These are phyloP conservation scores for Cryomyces minteri DNA, from an alignment of 495 filamentous ascomycete genomes.

Conservation along the genomic window DNA sequence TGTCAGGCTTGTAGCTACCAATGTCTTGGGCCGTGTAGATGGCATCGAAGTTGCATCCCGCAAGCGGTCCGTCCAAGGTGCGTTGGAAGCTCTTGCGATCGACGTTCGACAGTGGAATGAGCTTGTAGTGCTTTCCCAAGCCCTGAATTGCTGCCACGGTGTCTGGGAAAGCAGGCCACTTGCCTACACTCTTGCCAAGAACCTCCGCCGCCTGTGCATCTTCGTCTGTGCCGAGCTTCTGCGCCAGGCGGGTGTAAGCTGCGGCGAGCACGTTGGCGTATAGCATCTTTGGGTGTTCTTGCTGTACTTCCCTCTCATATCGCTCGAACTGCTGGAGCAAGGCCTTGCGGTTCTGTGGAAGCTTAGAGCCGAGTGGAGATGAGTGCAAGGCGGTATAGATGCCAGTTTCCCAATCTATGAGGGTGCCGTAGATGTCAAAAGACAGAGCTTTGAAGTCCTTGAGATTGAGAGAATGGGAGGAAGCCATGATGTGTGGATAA, in stretches of 20 bases:
- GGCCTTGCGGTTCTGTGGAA: constrained; percentile 4
- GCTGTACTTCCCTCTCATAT: constrained; percentile 4
- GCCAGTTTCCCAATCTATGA: constrained; percentile 14
- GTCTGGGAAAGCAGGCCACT: constrained; percentile 12
- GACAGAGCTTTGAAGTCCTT: constrained; percentile 5
- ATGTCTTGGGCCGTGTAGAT: constrained; percentile 60
- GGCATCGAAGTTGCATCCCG: constrained; percentile 38
- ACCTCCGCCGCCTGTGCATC: not conserved
- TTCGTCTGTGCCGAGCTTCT: not conserved
- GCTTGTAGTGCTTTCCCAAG: constrained; percentile 43
- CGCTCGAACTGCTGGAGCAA: constrained; percentile 5
- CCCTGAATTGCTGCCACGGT: constrained; percentile 11
- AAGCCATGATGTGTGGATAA: not conserved
- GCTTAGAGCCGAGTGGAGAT: constrained; percentile 8
- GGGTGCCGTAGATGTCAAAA: constrained; percentile 16
- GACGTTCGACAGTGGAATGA: constrained; percentile 57
- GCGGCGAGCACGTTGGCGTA: constrained; percentile 8
- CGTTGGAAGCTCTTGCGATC: constrained; percentile 40
- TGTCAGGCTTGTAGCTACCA: constrained; percentile 56
- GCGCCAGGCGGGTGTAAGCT: not conserved
- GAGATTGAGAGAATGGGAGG: not conserved
- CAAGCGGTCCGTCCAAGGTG: constrained; percentile 31
- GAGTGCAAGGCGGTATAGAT: constrained; percentile 2
- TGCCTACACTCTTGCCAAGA: not conserved
- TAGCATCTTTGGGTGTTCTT: constrained; percentile 4